Evolutionary conservation across 176 grass and related monocot genomes (phyloP).

Genomic region (Ensete ventricosum): DNA sequence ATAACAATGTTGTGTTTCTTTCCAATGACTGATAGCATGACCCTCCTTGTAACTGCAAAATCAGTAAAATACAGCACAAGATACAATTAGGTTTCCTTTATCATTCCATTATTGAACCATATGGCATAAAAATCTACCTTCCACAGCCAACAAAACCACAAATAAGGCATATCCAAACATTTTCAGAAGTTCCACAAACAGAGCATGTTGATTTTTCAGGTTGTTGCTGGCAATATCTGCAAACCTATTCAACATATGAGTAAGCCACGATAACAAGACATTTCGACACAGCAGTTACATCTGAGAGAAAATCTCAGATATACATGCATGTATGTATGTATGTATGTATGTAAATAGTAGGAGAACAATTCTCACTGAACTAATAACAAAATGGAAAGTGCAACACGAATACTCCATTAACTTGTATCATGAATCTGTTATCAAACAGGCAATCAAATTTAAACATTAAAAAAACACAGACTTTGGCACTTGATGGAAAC

Average conservation of each 20-base stretch:
- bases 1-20: slow-evolving; percentile 90
- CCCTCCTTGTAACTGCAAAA: slow-evolving; percentile 66
- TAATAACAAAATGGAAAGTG: background rate
- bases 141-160: slow-evolving; percentile 94
- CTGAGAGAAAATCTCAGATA: too few relatives aligned
- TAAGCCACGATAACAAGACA: background rate
- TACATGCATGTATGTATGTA: too few relatives aligned
- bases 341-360: background rate
- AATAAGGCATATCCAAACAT: slow-evolving; percentile 94
- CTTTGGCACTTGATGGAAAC: too few relatives aligned
- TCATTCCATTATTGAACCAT: background rate
- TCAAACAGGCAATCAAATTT: background rate
- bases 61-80: slow-evolving; percentile 7
- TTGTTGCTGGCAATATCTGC: slow-evolving; percentile 96
- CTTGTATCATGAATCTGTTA: background rate
- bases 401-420: background rate
- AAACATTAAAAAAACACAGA: too few relatives aligned
- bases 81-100: background rate
- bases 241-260: slow-evolving; percentile 49
- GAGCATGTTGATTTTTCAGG: slow-evolving; percentile 84
- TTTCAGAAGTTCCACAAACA: slow-evolving; percentile 68
- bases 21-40: slow-evolving; percentile 84
- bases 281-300: background rate
- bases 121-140: slow-evolving; percentile 46
- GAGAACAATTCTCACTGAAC: background rate